Base-by-base conservation (phyloP, 1,139 yeast genomes). In the Yamadazyma aaseri region DNA sequence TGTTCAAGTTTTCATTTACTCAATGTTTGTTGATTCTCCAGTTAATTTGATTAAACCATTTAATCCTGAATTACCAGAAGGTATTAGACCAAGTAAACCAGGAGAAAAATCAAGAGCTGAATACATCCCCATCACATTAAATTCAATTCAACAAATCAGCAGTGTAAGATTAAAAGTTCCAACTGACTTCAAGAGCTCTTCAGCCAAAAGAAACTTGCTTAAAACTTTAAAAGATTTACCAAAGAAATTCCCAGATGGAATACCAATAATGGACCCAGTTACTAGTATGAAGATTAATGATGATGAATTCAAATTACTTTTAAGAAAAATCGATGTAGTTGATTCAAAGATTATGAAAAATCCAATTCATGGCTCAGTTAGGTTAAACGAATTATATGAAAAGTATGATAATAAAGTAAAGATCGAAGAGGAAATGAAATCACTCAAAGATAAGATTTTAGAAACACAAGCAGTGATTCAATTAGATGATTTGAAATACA, bases 391-490 rank as follows among this genome's bases (percentile, higher is more conserved):
- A 28, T 57, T 84, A 18, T 90, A 84, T 56, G 74, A 72, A 13
- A 62, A 77, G 44, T 94, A 84, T 51, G 61, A 79, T 9, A 62
- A 67, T 21, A 90, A 89, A 61, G 79, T 82, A 40, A 72, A 71
- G 1, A 54, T 86, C 25, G 78, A 76, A 41, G 64, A 65, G n/a
- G 73, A 81, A 39, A 79, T 86, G 38, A 79, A 79, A 48, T 62
- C 62, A 4, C 59, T 84, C 29, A 77, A 77, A 47, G 73, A 72
- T 18, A 81, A 85, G 54, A 84, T 90, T 22, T 61, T 72, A 31
- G 94, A 87, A 39, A 94, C 96, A 0, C 90, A 86, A 53, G 86
- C 97, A 0, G 89, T 92, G 14, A 82, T 90, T 50, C 98, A 92
- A 61, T 68, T 94, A 49, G 97, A 94, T 53, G 98, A 92, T 57